A percentile compares a stretch with the other conserved stretches of the same genome.
These are phyloP conservation scores for Zygosaccharomyces lentus DNA, from an alignment of 805 yeast species.

Conservation along the genomic window DNA sequence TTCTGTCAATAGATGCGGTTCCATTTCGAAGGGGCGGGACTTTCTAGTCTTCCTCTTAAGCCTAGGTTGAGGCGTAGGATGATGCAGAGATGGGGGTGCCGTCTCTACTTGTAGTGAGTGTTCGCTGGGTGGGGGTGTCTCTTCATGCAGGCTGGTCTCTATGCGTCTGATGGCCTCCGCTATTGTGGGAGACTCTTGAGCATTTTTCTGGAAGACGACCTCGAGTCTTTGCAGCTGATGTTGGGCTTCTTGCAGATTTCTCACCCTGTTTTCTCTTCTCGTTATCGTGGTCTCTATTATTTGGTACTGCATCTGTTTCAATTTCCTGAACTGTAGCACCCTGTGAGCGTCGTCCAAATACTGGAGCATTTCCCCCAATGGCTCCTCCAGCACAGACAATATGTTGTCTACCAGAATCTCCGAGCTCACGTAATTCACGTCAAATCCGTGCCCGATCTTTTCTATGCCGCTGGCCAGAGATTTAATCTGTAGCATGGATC, in stretches of 20 bases:
- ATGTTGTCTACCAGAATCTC: conserved; percentile 42
- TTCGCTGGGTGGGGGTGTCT: not conserved
- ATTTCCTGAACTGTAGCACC: conserved; percentile 56
- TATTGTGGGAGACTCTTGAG: conserved; percentile 35
- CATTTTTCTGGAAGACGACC: conserved; percentile 36
- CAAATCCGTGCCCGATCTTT: conserved; percentile 81
- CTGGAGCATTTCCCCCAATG: conserved; percentile 35
- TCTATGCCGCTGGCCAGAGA: conserved; percentile 57
- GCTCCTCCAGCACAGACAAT: conserved; percentile 38
- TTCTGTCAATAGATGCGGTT: conserved; percentile 34
- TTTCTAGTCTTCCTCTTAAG: conserved; percentile 4
- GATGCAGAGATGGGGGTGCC: not conserved
- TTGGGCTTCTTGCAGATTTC: conserved; percentile 34
- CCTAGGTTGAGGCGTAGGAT: not conserved
- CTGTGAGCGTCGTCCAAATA: conserved; percentile 34
- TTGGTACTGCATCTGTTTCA: conserved; percentile 49
- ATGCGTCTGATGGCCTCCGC: conserved; percentile 13
- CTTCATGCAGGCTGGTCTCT: conserved; percentile 5
- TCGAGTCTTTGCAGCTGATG: conserved; percentile 28
- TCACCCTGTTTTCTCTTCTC: conserved; percentile 33
- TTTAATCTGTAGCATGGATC: conserved; percentile 40
- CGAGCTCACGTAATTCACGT: conserved; percentile 56
- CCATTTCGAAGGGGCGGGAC: conserved; percentile 20
- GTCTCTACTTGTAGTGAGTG: not conserved
- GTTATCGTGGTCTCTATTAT: conserved; percentile 40